Evolutionary conservation across 177 flowering plant genomes (phyloP).

Genomic region (Vitis hybrid): DNA sequence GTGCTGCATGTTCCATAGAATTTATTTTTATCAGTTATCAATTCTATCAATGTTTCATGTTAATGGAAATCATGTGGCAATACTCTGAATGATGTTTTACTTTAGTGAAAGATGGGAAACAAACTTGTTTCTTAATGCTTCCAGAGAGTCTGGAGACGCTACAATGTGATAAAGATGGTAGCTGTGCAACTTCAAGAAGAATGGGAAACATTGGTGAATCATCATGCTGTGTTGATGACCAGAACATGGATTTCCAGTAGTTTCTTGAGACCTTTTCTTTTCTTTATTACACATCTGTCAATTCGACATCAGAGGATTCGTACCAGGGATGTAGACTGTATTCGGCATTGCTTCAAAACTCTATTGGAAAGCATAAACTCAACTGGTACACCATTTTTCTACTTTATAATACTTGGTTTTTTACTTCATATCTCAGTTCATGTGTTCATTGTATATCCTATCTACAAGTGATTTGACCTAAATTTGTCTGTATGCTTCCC

Average conservation of each 20-base stretch:
- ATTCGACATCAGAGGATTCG: slow-evolving; percentile 31
- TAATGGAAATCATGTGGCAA: no score
- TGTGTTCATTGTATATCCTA: neutral
- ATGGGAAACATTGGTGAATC: slow-evolving; percentile 47
- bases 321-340: slow-evolving; percentile 39
- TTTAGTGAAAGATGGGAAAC: neutral
- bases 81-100: neutral
- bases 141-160: slow-evolving; percentile 92
- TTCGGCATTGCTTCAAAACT: slow-evolving; percentile 60
- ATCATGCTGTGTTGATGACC: slow-evolving; percentile 18
- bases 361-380: slow-evolving; percentile 73
- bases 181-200: slow-evolving; percentile 54
- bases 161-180: slow-evolving; percentile 39
- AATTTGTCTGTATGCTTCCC: neutral
- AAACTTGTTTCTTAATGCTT: slow-evolving; percentile 14
- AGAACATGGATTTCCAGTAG: slow-evolving; percentile 37
- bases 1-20: neutral
- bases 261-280: slow-evolving; percentile 80
- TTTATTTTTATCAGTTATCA: neutral
- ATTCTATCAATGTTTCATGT: no score
- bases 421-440: neutral
- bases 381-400: slow-evolving; percentile 43
- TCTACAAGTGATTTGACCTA: no score
- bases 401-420: neutral
- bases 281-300: slow-evolving; percentile 49